Conservation (phyloP, 257 asterid genomes). For the Cinchona pubescens region DNA sequence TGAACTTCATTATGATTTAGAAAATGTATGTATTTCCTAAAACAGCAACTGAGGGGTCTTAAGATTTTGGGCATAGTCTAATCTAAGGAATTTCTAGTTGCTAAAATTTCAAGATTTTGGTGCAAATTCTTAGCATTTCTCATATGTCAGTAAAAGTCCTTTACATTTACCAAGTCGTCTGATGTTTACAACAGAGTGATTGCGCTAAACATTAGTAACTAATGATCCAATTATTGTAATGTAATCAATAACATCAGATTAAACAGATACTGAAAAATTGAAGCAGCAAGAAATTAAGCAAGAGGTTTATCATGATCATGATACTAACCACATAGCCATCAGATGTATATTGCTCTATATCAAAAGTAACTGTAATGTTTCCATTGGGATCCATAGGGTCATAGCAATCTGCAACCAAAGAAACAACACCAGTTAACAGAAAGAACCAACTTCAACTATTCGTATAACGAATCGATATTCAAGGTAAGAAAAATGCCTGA, state of each 20-base stretch:
- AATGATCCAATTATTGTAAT: background rate
- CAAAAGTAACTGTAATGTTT: conserved; percentile 51
- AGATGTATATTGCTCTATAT: conserved; percentile 38
- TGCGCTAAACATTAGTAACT: background rate
- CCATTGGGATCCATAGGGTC: conserved; percentile 75
- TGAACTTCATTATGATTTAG: no score
- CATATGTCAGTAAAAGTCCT: no score
- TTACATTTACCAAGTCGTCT: background rate
- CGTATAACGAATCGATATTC: conserved; percentile 5
- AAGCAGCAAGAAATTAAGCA: background rate
- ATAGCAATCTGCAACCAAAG: conserved; percentile 51
- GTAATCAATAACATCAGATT: background rate
- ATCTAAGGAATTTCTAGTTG: background rate
- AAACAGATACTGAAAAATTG: background rate
- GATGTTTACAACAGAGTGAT: background rate
- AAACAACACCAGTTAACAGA: background rate
- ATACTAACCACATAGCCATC: conserved; percentile 63
- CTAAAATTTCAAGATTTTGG: background rate
- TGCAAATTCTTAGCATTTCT: background rate
- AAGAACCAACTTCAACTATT: background rate
- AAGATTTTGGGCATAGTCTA: background rate
- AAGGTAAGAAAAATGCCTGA: conserved; percentile 42
- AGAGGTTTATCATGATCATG: background rate
- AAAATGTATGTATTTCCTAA: background rate
- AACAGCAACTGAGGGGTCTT: background rate